Base-by-base conservation (phyloP, 2,329 filamentous ascomycete genomes). In the Metarhizium brunneum region DNA sequence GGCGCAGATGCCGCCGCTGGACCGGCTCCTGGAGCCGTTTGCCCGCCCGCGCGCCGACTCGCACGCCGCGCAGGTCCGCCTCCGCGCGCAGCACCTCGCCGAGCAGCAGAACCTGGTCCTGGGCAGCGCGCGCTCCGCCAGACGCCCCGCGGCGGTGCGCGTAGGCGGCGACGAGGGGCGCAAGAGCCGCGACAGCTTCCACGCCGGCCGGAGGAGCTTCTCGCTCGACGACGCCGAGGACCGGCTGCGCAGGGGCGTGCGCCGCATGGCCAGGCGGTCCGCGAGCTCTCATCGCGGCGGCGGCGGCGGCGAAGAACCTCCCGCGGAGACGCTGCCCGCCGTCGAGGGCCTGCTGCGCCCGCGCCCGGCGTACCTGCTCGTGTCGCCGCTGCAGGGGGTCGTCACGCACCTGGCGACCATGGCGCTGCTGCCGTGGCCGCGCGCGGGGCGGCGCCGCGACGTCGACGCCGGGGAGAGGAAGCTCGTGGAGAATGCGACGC, bases 61-160 rank as follows among this genome's bases (percentile, higher is more conserved):
- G 0, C 70, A 83, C 4, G 79, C 84, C 0, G 79, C 84, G 14
- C 86, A 90, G 62, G 88, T 95, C 50, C 76, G 86, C 2, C 73
- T 86, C 0, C 82, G 85, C 49, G 90, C 91, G 0, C 75, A 81
- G 48, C 81, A 84, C 57, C 74, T 95, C 6, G 86, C 88, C 1
- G 75, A 77, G 30, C 79, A 85, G 60, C 84, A 85, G 60, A 83
- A 78, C 53, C 67, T 72, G 1, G 73, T 78, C 16, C 71, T 76
- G 50, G 68, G 63, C 0, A 70, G 68, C 40, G 65, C 66, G 18
- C 69, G 69, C 5, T 65, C 67, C 5, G 68, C 67, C 2, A 69
- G 58, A 43, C 66, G 58, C 57, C 35, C 50, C 4, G 63, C 73
- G 2, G 73, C 74, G 1, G 65, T 82, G 56, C 74, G 79, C 20